A percentile compares a stretch with the other conserved stretches of the same genome.
These are phyloP conservation scores for Zymoseptoria tritici DNA, from an alignment of 2,329 filamentous ascomycete species.

Conservation along the genomic window DNA sequence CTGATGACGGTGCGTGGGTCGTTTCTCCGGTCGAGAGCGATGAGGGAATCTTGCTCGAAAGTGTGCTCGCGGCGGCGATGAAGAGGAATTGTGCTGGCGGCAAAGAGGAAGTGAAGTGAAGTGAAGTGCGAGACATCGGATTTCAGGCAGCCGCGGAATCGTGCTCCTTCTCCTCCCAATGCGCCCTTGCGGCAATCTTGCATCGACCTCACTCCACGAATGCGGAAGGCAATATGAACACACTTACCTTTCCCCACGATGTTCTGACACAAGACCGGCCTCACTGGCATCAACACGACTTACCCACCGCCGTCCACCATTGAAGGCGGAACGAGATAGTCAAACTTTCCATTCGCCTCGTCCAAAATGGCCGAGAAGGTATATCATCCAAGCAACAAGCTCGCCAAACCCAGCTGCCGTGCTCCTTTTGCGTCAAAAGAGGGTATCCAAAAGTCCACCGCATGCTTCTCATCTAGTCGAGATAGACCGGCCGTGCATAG, in stretches of 20 bases:
- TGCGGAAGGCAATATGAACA: too few relatives aligned
- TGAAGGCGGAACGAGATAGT: not conserved
- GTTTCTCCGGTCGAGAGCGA: too few relatives aligned
- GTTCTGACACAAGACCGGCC: not conserved
- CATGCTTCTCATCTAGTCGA: not conserved
- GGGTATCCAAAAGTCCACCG: not conserved
- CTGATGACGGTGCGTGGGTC: too few relatives aligned
- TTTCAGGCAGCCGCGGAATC: not conserved
- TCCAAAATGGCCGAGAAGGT: not conserved
- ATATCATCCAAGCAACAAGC: not conserved
- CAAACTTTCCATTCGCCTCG: not conserved
- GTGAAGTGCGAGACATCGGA: not conserved
- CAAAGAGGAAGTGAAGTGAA: not conserved
- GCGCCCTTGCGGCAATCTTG: too few relatives aligned
- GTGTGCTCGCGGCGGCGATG: too few relatives aligned
- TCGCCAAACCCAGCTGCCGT: not conserved
- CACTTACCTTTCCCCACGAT: not conserved
- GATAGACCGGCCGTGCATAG: not conserved
- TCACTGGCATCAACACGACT: not conserved
- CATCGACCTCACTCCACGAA: too few relatives aligned
- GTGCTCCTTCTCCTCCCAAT: too few relatives aligned
- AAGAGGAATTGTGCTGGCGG: too few relatives aligned
- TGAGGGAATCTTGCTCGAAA: too few relatives aligned
- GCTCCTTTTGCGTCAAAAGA: not conserved
- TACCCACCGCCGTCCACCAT: not conserved